Conservation (phyloP, 2,329 filamentous ascomycete genomes). For the Cryphonectria naterciae region DNA sequence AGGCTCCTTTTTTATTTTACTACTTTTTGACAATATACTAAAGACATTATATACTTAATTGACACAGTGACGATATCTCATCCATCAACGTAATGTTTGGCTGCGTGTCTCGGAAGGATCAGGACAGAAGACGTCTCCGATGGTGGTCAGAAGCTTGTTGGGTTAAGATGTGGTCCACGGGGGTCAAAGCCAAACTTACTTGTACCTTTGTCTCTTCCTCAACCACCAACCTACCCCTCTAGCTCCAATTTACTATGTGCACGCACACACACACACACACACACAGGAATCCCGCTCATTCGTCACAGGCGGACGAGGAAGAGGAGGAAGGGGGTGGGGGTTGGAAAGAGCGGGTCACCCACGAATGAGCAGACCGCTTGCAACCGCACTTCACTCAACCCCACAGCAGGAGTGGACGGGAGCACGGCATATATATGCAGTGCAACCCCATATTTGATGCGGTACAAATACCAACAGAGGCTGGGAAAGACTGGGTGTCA, state of each 20-base stretch:
- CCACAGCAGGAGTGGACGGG: neutral
- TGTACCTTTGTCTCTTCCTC: neutral
- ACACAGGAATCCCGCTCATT: neutral
- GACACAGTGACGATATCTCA: neutral
- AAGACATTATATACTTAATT: neutral
- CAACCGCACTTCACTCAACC: neutral
- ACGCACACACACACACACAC: too few species aligned
- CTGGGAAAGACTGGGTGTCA: too few species aligned
- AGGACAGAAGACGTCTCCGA: neutral
- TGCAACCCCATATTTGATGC: slow-evolving; percentile 12
- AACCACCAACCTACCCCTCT: neutral
- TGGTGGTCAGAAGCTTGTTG: slow-evolving; percentile 2
- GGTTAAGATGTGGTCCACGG: neutral
- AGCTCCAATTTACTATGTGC: neutral
- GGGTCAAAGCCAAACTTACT: neutral
- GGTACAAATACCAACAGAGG: neutral
- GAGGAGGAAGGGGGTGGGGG: neutral
- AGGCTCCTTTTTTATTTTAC: too few species aligned
- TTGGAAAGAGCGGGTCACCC: neutral
- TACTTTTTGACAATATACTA: neutral
- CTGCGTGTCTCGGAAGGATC: neutral
- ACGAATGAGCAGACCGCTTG: neutral
- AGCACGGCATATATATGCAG: slow-evolving; percentile 18
- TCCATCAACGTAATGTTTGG: neutral
- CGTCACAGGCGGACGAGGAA: neutral